Percentiles rank a stretch among this genome's conserved stretches.
Conservation (phyloP, 768 basidiomycete species). For the Podaxis sp. region DNA sequence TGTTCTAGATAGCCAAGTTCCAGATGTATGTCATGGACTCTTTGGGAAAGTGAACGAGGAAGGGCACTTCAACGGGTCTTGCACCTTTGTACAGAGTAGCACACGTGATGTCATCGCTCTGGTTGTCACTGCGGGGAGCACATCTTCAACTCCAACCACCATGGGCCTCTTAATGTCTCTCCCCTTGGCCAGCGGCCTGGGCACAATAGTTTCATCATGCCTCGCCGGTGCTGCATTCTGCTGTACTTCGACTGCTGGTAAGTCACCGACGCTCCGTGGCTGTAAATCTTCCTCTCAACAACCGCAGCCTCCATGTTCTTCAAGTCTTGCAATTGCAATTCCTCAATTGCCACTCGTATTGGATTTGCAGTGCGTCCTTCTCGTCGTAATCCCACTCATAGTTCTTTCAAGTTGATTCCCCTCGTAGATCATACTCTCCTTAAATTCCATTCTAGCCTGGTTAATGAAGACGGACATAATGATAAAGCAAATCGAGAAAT, state of each 20-base stretch:
- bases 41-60: not conserved
- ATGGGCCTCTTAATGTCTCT: constrained; percentile 80
- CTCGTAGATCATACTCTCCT: constrained; percentile 83
- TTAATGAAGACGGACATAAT: constrained; percentile 90
- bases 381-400: not conserved
- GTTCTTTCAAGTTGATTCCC: not conserved
- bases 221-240: constrained; percentile 82
- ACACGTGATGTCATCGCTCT: constrained; percentile 7
- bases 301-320: constrained; percentile 86
- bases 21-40: not conserved
- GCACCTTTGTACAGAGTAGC: no score
- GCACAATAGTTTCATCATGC: constrained; percentile 79
- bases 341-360: constrained; percentile 94
- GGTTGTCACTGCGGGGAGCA: not conserved
- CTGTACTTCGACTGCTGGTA: constrained; percentile 83
- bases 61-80: no score
- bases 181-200: constrained; percentile 65
- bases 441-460: constrained; percentile 97
- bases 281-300: constrained; percentile 10
- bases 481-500: constrained; percentile 84
- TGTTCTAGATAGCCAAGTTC: not conserved
- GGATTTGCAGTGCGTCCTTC: constrained; percentile 35
- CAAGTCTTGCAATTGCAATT: constrained; percentile 99
- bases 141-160: constrained; percentile 13
- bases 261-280: constrained; percentile 19